Conservation (phyloP, 139 green algal genomes). For the Deuterostichococcus epilithicus region DNA sequence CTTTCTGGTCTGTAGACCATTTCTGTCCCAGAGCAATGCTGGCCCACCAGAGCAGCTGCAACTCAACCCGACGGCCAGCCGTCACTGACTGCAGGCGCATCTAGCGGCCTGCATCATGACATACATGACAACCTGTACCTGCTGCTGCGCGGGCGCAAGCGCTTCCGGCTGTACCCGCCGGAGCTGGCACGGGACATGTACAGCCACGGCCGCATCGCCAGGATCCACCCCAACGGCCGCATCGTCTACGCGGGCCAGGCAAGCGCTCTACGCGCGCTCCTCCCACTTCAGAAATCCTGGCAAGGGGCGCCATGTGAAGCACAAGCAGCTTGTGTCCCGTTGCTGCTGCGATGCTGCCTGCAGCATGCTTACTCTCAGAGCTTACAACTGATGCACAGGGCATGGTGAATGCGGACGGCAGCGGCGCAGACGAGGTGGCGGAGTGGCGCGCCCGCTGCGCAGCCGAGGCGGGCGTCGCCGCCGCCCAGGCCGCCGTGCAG, state of each 20-base stretch:
- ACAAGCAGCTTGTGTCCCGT: not conserved
- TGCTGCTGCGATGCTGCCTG: not conserved
- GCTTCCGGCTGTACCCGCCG: conserved; percentile 76
- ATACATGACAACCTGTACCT: conserved; percentile 92
- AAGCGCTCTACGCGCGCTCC: not conserved
- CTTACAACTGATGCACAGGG: conserved; percentile 29
- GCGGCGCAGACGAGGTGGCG: conserved; percentile 44
- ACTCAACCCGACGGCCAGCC: not conserved
- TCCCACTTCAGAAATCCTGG: not conserved
- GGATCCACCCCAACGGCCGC: conserved; percentile 71
- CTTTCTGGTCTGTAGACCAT: not conserved
- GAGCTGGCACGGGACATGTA: conserved; percentile 55
- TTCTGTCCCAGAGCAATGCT: not conserved
- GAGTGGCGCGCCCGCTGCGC: conserved; percentile 27
- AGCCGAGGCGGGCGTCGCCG: conserved; percentile 42
- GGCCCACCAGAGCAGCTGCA: not conserved
- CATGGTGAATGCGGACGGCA: conserved; percentile 58
- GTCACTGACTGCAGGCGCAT: conserved; percentile 42
- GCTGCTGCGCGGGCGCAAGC: conserved; percentile 75
- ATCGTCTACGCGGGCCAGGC: conserved; percentile 78
- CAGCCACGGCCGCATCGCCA: conserved; percentile 46
- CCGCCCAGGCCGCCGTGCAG: conserved; percentile 44
- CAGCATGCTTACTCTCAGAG: too few relatives aligned
- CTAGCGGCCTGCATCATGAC: conserved; percentile 82
- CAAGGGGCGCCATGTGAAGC: not conserved